Conservation (phyloP, 1,284 basidiomycete genomes). For the Athelia sp. region DNA sequence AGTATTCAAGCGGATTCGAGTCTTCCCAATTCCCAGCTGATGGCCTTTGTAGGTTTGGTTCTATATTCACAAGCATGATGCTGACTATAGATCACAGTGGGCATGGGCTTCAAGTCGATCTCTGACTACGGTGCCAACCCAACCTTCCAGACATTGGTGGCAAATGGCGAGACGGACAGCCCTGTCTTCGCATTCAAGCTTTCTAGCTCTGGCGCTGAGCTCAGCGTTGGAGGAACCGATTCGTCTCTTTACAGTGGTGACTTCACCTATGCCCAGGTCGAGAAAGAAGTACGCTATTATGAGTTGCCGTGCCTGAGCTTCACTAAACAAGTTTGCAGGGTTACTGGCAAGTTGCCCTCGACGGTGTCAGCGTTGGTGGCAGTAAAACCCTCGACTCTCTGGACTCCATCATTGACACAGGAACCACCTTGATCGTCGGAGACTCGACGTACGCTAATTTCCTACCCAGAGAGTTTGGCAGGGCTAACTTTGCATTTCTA, state of each 20-base stretch:
- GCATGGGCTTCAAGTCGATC: conserved; percentile 20
- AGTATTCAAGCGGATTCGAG: conserved; percentile 15
- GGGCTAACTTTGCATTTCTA: conserved; percentile 10
- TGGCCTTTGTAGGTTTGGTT: conserved; percentile 12
- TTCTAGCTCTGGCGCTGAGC: conserved; percentile 20
- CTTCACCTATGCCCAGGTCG: conserved; percentile 18
- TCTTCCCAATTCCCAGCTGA: conserved; percentile 15
- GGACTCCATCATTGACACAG: conserved; percentile 32
- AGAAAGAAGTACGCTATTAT: conserved; percentile 10
- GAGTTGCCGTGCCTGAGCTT: background rate
- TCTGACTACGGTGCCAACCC: conserved; percentile 15
- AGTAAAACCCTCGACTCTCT: conserved; percentile 19
- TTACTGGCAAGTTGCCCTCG: conserved; percentile 20
- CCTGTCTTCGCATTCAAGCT: conserved; percentile 36
- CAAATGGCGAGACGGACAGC: conserved; percentile 16
- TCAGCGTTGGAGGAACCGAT: conserved; percentile 35
- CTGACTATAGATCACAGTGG: conserved; percentile 1
- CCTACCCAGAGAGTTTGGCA: background rate
- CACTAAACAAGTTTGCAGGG: conserved; percentile 8
- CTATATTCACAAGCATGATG: too few species aligned
- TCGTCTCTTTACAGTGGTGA: conserved; percentile 11
- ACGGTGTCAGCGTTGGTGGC: conserved; percentile 12
- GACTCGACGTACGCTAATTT: conserved; percentile 16
- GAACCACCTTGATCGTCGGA: conserved; percentile 43
- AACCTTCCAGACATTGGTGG: conserved; percentile 16